Conservation (phyloP, 2,329 filamentous ascomycete species). For the Aspergillus sp. region DNA sequence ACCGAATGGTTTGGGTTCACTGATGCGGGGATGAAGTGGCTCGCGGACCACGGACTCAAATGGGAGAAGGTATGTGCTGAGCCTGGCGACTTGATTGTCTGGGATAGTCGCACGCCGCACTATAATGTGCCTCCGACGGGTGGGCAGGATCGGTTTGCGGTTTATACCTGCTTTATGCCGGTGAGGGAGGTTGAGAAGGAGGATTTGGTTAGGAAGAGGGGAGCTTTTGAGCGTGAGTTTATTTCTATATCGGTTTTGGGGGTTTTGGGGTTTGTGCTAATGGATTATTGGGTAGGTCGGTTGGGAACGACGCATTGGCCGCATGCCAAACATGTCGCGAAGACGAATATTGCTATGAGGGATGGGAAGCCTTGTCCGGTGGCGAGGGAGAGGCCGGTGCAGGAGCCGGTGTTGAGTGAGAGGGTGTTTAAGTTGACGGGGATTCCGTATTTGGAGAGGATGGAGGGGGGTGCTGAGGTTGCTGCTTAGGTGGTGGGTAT, state of each 20-base stretch:
- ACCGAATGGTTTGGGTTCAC: constrained; percentile 36
- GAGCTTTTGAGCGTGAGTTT: constrained; percentile 39
- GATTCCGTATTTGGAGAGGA: constrained; percentile 44
- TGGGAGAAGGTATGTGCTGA: constrained; percentile 45
- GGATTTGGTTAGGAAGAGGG: constrained; percentile 46
- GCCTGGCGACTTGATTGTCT: constrained; percentile 49
- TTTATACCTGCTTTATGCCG: constrained; percentile 48
- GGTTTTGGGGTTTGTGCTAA: background rate
- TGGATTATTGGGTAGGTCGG: constrained; percentile 3
- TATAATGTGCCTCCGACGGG: constrained; percentile 43
- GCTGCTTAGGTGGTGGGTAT: background rate
- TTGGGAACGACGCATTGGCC: constrained; percentile 48
- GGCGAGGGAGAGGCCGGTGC: constrained; percentile 42
- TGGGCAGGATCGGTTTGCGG: constrained; percentile 32
- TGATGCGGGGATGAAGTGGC: constrained; percentile 35
- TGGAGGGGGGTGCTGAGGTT: background rate
- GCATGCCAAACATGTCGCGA: constrained; percentile 26
- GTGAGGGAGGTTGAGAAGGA: constrained; percentile 44
- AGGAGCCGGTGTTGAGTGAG: constrained; percentile 45
- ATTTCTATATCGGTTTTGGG: background rate
- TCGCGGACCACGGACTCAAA: constrained; percentile 31
- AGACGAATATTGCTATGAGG: constrained; percentile 24
- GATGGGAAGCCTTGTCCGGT: constrained; percentile 26
- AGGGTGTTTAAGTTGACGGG: constrained; percentile 51
- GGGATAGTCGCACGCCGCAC: constrained; percentile 44